Percentiles rank a stretch among this genome's conserved stretches.
These are phyloP conservation scores for Gossypium gossypioides DNA, from an alignment of 441 rosid genomes.

Conservation along the genomic window DNA sequence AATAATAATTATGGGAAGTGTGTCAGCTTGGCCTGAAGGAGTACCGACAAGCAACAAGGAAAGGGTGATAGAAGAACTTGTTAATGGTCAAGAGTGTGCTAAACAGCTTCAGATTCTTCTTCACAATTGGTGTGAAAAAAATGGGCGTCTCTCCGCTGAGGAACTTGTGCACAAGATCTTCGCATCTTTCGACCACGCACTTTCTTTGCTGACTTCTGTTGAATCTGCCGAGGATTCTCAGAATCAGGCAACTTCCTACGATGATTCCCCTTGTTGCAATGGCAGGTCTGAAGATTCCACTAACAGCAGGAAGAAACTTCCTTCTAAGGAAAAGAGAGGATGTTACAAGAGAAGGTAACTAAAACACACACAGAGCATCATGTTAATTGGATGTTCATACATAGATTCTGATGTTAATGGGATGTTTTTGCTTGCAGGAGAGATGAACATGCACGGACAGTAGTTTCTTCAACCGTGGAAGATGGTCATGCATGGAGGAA, in stretches of 20 bases:
- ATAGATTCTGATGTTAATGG: background rate
- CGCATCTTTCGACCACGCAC: slow-evolving; percentile 37
- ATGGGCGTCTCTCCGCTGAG: slow-evolving; percentile 9
- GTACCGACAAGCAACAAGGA: slow-evolving; percentile 12
- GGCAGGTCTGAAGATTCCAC: slow-evolving; percentile 45
- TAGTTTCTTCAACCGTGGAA: slow-evolving; percentile 24
- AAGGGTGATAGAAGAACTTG: background rate
- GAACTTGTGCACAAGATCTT: slow-evolving; percentile 42
- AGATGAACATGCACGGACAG: slow-evolving; percentile 28
- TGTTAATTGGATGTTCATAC: background rate
- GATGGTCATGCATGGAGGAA: slow-evolving; percentile 76
- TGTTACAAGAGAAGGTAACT: slow-evolving; percentile 69
- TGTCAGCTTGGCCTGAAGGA: slow-evolving; percentile 13
- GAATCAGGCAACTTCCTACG: slow-evolving; percentile 25
- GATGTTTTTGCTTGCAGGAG: slow-evolving; percentile 34
- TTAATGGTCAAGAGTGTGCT: slow-evolving; percentile 37
- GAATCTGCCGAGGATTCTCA: slow-evolving; percentile 14
- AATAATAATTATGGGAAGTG: slow-evolving; percentile 19
- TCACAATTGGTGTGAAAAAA: slow-evolving; percentile 17
- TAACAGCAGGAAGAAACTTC: slow-evolving; percentile 35
- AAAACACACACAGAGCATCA: background rate
- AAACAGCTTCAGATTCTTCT: slow-evolving; percentile 37
- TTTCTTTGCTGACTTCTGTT: slow-evolving; percentile 29
- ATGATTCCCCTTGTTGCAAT: slow-evolving; percentile 24
- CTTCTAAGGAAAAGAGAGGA: slow-evolving; percentile 40